Evolutionary conservation across 2,329 filamentous ascomycete genomes (phyloP).

Genomic region (Neopestalotiopsis sp.): DNA sequence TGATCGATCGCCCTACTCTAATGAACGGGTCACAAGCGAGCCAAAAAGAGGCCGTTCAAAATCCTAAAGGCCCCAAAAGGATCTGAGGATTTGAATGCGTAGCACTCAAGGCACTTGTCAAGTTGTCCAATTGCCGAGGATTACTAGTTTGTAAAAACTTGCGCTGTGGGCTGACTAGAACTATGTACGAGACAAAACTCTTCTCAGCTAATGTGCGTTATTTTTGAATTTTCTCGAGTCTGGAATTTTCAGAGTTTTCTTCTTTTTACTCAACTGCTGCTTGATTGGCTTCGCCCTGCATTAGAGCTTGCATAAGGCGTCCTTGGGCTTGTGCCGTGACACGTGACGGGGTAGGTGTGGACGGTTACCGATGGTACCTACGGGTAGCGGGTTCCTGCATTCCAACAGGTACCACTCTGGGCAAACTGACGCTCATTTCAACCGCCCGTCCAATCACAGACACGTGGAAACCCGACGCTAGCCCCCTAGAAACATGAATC

Average conservation of each 20-base stretch:
- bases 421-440: background rate
- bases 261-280: background rate
- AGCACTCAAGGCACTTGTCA: background rate
- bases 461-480: conserved; percentile 5
- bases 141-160: background rate
- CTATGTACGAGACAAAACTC: conserved; percentile 3
- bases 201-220: conserved; percentile 3
- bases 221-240: background rate
- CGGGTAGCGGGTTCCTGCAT: conserved; percentile 1
- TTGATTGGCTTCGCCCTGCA: conserved; percentile 1
- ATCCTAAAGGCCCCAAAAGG: background rate
- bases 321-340: background rate
- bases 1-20: background rate
- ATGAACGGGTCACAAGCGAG: background rate
- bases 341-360: background rate
- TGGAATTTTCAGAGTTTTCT: background rate
- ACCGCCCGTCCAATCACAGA: conserved; percentile 10
- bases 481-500: background rate
- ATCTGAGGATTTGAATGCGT: background rate
- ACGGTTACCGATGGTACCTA: background rate
- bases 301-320: conserved; percentile 2
- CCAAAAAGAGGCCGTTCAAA: background rate
- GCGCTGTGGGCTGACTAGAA: background rate
- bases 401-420: background rate
- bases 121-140: background rate